A percentile compares a stretch with the other conserved stretches of the same genome.
phyloP scores from a whole-genome alignment of 2,329 filamentous ascomycete species.

The Diaporthe destruens region DNA sequence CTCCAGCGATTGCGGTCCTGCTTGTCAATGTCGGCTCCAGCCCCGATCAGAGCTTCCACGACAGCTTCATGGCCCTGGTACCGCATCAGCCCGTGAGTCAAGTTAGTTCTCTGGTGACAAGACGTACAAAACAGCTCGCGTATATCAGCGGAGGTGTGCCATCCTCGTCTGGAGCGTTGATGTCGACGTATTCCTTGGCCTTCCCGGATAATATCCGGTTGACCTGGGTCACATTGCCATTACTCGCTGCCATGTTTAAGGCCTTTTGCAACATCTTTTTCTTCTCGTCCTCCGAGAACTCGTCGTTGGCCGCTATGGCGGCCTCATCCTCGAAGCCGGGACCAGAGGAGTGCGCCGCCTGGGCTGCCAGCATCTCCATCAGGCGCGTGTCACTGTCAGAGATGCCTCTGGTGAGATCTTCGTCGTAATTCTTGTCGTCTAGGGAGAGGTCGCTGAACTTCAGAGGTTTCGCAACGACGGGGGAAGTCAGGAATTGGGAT shows the following conservation, averaged over 20 bases:
- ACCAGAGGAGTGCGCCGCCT: constrained; percentile 85
- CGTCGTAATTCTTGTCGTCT: constrained; percentile 81
- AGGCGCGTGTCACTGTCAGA: constrained; percentile 86
- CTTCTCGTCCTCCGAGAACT: constrained; percentile 82
- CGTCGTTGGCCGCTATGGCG: constrained; percentile 79
- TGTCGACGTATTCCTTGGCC: constrained; percentile 81
- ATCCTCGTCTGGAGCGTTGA: constrained; percentile 91
- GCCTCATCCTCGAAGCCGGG: constrained; percentile 83
- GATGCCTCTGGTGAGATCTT: constrained; percentile 69
- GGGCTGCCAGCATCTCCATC: constrained; percentile 95
- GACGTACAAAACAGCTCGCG: constrained; percentile 92
- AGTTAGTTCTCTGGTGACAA: constrained; percentile 35
- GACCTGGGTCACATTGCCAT: constrained; percentile 89
- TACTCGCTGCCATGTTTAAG: constrained; percentile 95
- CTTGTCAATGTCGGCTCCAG: constrained; percentile 89
- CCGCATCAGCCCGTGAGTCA: constrained; percentile 42
- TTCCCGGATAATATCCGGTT: constrained; percentile 80
- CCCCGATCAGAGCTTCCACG: constrained; percentile 84
- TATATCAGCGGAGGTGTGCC: constrained; percentile 97
- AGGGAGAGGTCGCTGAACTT: constrained; percentile 86
- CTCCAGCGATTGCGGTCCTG: constrained; percentile 98
- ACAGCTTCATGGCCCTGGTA: constrained; percentile 86
- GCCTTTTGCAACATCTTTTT: constrained; percentile 84
- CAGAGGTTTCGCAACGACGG: constrained; percentile 85
- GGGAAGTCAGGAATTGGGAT: constrained; percentile 93